Percentiles rank a stretch among this genome's conserved stretches.
These are phyloP conservation scores for bread wheat (Triticum aestivum) DNA, from an alignment of 176 grass and related monocot genomes.

Conservation along the genomic window IWGSC_CS_RefSeq_v2.1 NC_057804.1:176694487-176694986, in stretches of 20 bases:
- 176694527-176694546: slow-evolving; percentile 99
- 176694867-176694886: slow-evolving; percentile 19
- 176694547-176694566: slow-evolving; percentile 98
- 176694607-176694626: slow-evolving; percentile 20
- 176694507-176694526: slow-evolving; percentile 93
- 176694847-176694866: slow-evolving; percentile 28
- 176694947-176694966: slow-evolving; percentile 85
- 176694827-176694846: slow-evolving; percentile 69
- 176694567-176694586: slow-evolving; percentile 90
- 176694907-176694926: neutral
- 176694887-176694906: slow-evolving; percentile 19
- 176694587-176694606: slow-evolving; percentile 14
- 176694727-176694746: neutral
- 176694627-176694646: neutral
- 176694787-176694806: slow-evolving; percentile 97
- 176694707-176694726: neutral
- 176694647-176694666: slow-evolving; percentile 4
- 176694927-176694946: slow-evolving; percentile 87
- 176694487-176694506: slow-evolving; percentile 93
- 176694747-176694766: slow-evolving; percentile 95
- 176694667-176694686: neutral
- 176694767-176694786: slow-evolving; percentile 85
- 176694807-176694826: slow-evolving; percentile 94
- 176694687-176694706: neutral
- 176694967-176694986: slow-evolving; percentile 80